Conservation (phyloP, 352 stramenopile species). For the Blastocystis sp. region DNA sequence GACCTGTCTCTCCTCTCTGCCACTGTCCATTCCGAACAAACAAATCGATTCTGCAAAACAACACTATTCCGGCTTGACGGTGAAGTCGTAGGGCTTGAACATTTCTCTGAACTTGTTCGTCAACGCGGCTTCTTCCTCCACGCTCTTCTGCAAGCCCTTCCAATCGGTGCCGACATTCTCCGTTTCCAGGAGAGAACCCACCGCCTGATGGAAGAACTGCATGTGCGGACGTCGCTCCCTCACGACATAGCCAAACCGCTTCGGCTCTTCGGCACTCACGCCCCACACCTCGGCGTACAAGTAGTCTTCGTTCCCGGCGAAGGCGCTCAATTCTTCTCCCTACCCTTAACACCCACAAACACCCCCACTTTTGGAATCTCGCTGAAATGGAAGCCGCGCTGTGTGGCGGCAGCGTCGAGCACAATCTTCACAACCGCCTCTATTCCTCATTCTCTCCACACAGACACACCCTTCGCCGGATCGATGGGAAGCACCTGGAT, state of each 20-base stretch:
- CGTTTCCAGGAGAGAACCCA: conserved; percentile 49
- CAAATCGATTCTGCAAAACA: conserved; percentile 9
- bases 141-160: conserved; percentile 41
- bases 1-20: conserved; percentile 1
- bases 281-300: conserved; percentile 54
- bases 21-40: conserved; percentile 9
- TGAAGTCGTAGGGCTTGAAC: conserved; percentile 70
- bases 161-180: conserved; percentile 66
- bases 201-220: conserved; percentile 72
- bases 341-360: neutral
- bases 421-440: conserved; percentile 52
- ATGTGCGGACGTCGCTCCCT: conserved; percentile 50
- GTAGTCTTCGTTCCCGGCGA: conserved; percentile 49
- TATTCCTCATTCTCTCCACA: neutral
- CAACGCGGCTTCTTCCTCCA: conserved; percentile 42
- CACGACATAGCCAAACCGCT: conserved; percentile 50
- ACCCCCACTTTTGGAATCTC: conserved; percentile 32
- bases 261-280: conserved; percentile 13
- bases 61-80: neutral
- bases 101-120: conserved; percentile 26
- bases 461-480: conserved; percentile 7
- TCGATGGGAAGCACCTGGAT: conserved; percentile 53
- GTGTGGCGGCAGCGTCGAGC: conserved; percentile 45
- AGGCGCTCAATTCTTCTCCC: conserved; percentile 5
- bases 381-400: conserved; percentile 42